phyloP scores from a whole-genome alignment of 1,284 basidiomycete species.

The Mycosarcoma maydis region DNA sequence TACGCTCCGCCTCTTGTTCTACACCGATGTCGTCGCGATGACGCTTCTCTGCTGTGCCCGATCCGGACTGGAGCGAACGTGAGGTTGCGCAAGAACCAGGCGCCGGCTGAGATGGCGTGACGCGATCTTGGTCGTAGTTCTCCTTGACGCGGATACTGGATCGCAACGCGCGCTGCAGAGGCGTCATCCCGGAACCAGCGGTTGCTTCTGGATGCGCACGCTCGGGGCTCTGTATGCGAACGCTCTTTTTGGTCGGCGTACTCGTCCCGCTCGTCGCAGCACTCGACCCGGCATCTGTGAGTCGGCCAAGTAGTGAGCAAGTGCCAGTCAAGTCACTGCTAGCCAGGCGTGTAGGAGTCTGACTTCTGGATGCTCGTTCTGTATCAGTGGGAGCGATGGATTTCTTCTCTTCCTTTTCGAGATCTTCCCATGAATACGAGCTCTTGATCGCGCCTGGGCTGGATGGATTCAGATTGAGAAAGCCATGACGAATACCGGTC shows the following conservation, averaged over 20 bases:
- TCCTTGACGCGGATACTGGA: slow-evolving; percentile 40
- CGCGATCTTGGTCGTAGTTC: slow-evolving; percentile 16
- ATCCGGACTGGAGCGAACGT: slow-evolving; percentile 15
- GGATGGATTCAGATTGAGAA: slow-evolving; percentile 51
- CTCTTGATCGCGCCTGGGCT: slow-evolving; percentile 51
- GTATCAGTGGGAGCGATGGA: slow-evolving; percentile 1
- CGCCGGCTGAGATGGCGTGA: slow-evolving; percentile 1
- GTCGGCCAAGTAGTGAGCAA: slow-evolving; percentile 6
- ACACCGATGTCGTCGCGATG: slow-evolving; percentile 57
- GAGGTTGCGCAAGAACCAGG: not conserved
- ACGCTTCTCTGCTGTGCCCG: slow-evolving; percentile 39
- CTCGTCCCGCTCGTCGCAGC: slow-evolving; percentile 37
- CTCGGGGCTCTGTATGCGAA: slow-evolving; percentile 44
- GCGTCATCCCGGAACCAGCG: slow-evolving; percentile 15
- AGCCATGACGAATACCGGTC: slow-evolving; percentile 47
- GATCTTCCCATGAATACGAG: slow-evolving; percentile 47
- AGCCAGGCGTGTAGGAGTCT: slow-evolving; percentile 28
- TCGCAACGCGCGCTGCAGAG: slow-evolving; percentile 33
- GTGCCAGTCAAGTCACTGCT: slow-evolving; percentile 4
- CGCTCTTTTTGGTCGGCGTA: slow-evolving; percentile 46
- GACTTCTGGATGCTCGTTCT: slow-evolving; percentile 24
- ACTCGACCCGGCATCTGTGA: slow-evolving; percentile 21
- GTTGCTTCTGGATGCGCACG: slow-evolving; percentile 30
- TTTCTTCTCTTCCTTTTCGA: slow-evolving; percentile 27
- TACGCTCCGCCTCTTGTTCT: slow-evolving; percentile 61